Evolutionary conservation across 768 basidiomycete species (phyloP).

Genomic region (Amanita phalloides): DNA sequence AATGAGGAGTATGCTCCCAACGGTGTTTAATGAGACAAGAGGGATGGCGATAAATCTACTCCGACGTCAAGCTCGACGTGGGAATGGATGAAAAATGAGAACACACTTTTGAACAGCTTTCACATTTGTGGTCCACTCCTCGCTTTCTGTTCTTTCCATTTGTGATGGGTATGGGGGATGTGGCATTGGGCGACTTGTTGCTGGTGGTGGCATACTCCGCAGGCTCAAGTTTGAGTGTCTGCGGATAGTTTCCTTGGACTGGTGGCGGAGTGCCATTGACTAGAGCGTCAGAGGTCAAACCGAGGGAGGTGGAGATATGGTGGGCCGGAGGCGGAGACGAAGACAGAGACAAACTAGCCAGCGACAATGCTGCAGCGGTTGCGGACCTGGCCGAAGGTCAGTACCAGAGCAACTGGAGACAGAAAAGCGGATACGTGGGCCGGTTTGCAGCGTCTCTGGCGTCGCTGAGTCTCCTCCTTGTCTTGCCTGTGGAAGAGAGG

Average conservation of each 20-base stretch:
- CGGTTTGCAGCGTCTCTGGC: constrained; percentile 68
- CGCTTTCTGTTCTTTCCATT: constrained; percentile 54
- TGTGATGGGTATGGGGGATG: constrained; percentile 27
- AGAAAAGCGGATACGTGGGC: constrained; percentile 48
- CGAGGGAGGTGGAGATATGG: constrained; percentile 3
- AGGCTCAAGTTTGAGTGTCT: not conserved
- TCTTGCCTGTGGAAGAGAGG: constrained; percentile 60
- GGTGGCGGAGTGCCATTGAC: not conserved
- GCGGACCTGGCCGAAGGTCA: not conserved
- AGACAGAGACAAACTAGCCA: constrained; percentile 33
- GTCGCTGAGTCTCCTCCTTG: constrained; percentile 64
- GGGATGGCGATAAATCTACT: constrained; percentile 79
- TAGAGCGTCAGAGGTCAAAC: not conserved
- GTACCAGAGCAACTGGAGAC: not conserved
- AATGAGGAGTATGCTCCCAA: constrained; percentile 96
- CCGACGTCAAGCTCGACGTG: not conserved
- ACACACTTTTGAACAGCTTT: constrained; percentile 86
- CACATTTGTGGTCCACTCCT: constrained; percentile 82
- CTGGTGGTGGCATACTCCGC: constrained; percentile 9
- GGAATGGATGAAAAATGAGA: constrained; percentile 7
- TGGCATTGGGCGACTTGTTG: constrained; percentile 7
- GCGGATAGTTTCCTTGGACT: not conserved
- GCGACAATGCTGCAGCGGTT: constrained; percentile 27
- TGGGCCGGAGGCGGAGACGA: constrained; percentile 23
- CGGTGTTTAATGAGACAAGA: constrained; percentile 95